Evolutionary conservation across 495 filamentous ascomycete species (phyloP).

Genomic region (Stereocaulon alpinum): DNA sequence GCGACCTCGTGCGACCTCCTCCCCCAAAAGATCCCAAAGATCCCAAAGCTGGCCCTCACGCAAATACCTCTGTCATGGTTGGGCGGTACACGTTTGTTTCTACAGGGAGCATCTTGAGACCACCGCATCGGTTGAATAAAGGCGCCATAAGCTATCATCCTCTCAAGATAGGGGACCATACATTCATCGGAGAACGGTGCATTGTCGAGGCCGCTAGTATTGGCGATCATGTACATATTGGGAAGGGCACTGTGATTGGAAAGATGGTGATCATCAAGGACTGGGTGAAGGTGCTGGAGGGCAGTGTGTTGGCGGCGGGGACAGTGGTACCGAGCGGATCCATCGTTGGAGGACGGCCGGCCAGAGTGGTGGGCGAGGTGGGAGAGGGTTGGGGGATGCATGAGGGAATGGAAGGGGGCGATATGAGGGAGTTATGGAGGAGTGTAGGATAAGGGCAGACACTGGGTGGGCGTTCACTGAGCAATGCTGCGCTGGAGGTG

Average conservation of each 20-base stretch:
- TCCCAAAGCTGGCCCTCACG: constrained; percentile 19
- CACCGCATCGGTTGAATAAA: constrained; percentile 60
- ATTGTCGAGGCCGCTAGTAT: constrained; percentile 70
- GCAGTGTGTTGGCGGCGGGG: constrained; percentile 66
- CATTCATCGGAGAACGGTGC: constrained; percentile 66
- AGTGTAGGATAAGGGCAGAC: neutral
- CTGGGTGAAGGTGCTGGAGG: constrained; percentile 72
- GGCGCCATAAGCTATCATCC: constrained; percentile 58
- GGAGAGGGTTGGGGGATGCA: constrained; percentile 18
- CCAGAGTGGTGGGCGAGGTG: constrained; percentile 28
- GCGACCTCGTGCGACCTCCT: constrained; percentile 63
- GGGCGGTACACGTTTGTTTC: constrained; percentile 82
- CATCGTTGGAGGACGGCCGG: constrained; percentile 52
- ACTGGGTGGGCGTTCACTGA: too few relatives aligned
- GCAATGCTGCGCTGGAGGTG: too few relatives aligned
- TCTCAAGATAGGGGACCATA: constrained; percentile 85
- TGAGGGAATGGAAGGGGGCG: constrained; percentile 21
- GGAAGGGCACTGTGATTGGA: constrained; percentile 59
- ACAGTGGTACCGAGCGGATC: constrained; percentile 88
- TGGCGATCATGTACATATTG: constrained; percentile 76
- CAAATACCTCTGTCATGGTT: constrained; percentile 56
- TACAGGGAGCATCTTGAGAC: constrained; percentile 59
- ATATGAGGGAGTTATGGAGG: constrained; percentile 15
- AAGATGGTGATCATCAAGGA: constrained; percentile 88
- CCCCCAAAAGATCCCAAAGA: constrained; percentile 13